Base-by-base conservation (phyloP, 2,329 filamentous ascomycete genomes). In the Aspergillus thermomutatus region DNA sequence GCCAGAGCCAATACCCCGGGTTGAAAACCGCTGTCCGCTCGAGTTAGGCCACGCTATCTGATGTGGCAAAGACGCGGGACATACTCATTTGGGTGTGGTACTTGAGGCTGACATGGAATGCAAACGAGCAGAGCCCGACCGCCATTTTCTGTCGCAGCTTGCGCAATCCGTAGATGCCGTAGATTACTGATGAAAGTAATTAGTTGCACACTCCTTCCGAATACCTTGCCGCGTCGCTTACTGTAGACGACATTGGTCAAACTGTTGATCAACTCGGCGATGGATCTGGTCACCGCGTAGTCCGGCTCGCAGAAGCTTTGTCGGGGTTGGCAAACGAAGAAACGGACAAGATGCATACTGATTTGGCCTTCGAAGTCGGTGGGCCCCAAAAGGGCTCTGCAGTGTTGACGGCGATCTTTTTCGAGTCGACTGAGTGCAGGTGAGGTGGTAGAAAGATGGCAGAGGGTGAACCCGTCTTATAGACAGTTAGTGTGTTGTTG, bases 71-170 rank as follows among this genome's bases (percentile, higher is more conserved):
- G 19, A 46, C 8, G 11, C 21, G 11, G n/a, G 1, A 34, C 56
- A 17, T 58, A 66, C 64, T 64, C 67, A 68, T 69, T 27, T 69
- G 66, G 0, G 67, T 69, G 54, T 66, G 66, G 37, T 69, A 69
- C 54, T 67, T 68, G 5, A 69, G 58, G 28, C 61, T 68, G 54
- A 67, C 55, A 40, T 69, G 67, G 52, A 66, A 68, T 1, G 55
- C 62, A 3, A 49, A 55, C 0, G 67, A 69, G 56, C 66, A 68
- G 17, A 68, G 31, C 4, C 66, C 67, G 4, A 69, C 67, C 6
- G 59, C 61, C 26, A 60, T 61, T n/a, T 52, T 58, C 14, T 45
- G 55, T 10, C 26, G 53, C 7, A 66, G 52, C 26, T 56, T n/a
- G 21, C 46, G 43, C 2, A 65, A 31, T 1, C 63, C 63, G 40